Percentiles rank a stretch among this genome's conserved stretches.
These are phyloP conservation scores for Rhizopus delemar DNA, from an alignment of 371 early-diverging fungal species.

Conservation along the genomic window DNA sequence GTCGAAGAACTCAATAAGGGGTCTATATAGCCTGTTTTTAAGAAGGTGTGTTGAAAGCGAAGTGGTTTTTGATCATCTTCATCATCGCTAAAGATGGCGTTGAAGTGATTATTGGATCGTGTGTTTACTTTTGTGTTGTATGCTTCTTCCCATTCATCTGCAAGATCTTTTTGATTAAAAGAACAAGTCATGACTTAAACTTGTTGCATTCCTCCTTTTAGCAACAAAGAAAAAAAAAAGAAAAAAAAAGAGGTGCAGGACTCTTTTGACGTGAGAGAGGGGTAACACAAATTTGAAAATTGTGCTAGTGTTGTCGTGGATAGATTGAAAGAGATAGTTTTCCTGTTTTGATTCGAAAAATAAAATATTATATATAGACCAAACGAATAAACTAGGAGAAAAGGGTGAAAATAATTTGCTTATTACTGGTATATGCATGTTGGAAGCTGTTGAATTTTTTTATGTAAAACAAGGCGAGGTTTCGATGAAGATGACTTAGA, in stretches of 20 bases:
- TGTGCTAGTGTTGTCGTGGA: no score
- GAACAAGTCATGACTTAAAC: slow-evolving; percentile 1
- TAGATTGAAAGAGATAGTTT: no score
- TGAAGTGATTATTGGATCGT: slow-evolving; percentile 16
- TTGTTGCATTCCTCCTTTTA: background rate
- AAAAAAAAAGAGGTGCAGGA: background rate
- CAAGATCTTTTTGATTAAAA: slow-evolving; percentile 20
- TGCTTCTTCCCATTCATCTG: slow-evolving; percentile 29
- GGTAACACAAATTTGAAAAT: no score
- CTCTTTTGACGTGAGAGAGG: no score
- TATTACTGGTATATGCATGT: no score
- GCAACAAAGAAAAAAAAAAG: background rate
- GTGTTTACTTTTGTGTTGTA: slow-evolving; percentile 10
- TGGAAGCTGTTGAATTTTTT: no score
- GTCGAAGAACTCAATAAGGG: slow-evolving; percentile 38
- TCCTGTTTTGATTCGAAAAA: no score
- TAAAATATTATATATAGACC: no score
- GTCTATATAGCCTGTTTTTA: slow-evolving; percentile 30
- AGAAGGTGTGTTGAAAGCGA: slow-evolving; percentile 6
- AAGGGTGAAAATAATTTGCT: no score
- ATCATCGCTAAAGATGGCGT: slow-evolving; percentile 49
- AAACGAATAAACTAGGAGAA: no score
- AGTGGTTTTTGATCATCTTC: slow-evolving; percentile 35
- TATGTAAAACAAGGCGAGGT: no score
- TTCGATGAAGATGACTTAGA: no score